Percentiles rank a stretch among this genome's conserved stretches.
Conservation (phyloP, 495 filamentous ascomycete species). For the Tuber magnatum region DNA sequence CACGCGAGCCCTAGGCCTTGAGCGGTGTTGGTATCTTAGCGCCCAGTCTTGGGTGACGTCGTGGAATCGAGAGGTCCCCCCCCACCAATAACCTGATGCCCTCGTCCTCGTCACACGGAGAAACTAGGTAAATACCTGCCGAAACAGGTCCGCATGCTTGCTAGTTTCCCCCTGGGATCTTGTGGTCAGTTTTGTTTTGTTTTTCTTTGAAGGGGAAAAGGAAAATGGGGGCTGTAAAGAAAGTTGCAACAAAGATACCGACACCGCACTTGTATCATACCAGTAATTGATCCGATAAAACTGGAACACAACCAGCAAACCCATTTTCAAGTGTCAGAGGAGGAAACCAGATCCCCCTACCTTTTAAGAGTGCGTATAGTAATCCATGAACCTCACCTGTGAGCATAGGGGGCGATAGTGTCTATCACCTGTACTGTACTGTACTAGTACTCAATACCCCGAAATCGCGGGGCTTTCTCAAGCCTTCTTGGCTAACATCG, state of each 20-base stretch:
- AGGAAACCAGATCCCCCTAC: background rate
- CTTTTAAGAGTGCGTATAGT: background rate
- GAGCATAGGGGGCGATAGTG: background rate
- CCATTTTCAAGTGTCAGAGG: background rate
- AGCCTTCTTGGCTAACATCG: background rate
- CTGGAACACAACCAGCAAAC: background rate
- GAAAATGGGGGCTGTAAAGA: background rate
- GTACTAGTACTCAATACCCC: background rate
- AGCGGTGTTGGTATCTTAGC: background rate
- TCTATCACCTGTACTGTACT: background rate
- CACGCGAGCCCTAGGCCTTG: background rate
- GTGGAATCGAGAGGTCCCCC: background rate
- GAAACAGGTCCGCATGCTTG: background rate
- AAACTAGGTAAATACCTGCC: background rate
- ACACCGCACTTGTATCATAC: no score
- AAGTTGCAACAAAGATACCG: background rate
- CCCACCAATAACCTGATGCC: background rate
- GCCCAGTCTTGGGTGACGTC: background rate
- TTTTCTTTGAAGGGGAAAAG: background rate
- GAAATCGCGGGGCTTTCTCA: background rate
- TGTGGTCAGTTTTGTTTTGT: background rate
- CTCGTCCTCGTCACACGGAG: background rate
- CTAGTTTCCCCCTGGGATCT: background rate
- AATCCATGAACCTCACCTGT: background rate
- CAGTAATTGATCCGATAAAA: background rate